Percentiles rank a stretch among this genome's conserved stretches.
Conservation (phyloP, 2,329 filamentous ascomycete species). For the Orbilia javanica region DNA sequence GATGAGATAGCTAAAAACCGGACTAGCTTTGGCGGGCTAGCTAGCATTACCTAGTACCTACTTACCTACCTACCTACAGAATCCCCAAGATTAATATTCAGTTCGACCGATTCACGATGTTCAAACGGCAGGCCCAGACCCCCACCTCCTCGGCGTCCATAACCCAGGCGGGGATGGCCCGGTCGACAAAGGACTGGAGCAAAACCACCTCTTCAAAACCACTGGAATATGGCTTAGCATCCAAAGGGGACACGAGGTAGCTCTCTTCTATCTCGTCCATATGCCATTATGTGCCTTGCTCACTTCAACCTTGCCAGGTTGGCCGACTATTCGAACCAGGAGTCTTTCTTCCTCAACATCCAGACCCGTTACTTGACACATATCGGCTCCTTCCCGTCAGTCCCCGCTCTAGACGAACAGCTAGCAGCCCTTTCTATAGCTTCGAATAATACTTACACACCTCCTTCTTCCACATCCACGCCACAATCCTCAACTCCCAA, state of each 20-base stretch:
- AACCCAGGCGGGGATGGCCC: constrained; percentile 51
- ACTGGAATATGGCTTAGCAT: constrained; percentile 56
- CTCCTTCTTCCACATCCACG: constrained; percentile 29
- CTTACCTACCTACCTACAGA: background rate
- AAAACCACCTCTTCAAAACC: constrained; percentile 41
- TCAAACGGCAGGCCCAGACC: constrained; percentile 55
- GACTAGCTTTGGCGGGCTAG: constrained; percentile 16
- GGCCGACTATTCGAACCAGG: constrained; percentile 47
- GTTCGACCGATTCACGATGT: constrained; percentile 24
- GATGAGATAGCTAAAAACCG: constrained; percentile 16
- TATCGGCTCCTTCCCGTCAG: constrained; percentile 54
- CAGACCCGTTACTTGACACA: constrained; percentile 54
- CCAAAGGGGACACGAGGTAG: constrained; percentile 56
- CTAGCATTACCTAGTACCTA: too few species aligned
- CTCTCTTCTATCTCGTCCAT: background rate
- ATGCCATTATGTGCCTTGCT: constrained; percentile 4
- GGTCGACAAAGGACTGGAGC: constrained; percentile 57
- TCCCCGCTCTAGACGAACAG: constrained; percentile 56
- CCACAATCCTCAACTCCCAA: constrained; percentile 22
- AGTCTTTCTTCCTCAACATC: constrained; percentile 55
- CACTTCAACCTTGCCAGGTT: constrained; percentile 21
- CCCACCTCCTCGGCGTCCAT: constrained; percentile 54
- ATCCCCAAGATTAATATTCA: background rate
- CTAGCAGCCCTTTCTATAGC: constrained; percentile 55
- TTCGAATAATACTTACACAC: constrained; percentile 49